Evolutionary conservation across 2,329 filamentous ascomycete genomes (phyloP), one percentile per base, ranked within the genome.

Genomic region (Fusarium papillatum): DNA sequence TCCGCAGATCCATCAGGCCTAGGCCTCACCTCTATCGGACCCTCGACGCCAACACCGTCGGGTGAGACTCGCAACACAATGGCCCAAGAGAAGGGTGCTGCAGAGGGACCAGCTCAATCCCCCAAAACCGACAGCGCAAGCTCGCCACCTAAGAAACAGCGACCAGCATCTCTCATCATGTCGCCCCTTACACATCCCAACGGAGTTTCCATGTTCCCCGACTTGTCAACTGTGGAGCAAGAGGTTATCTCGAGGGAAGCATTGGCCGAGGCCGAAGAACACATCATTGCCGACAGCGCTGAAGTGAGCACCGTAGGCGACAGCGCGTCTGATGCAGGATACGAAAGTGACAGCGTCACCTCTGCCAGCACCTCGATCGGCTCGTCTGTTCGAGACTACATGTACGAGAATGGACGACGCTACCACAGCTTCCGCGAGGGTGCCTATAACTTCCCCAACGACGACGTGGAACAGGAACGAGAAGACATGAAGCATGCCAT

Each of bases 381-480:
- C 53, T 86, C 84, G 4, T 83, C 82, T 43, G 83, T 90, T 29
- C 82, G 87, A 53, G 86, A 91, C 71, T 91, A 89, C 74, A 83
- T 85, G 61, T 86, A 84, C 68, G 89, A 91, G 76, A 90, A 92
- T 77, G 90, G 90, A n/a, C 85, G 90, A 29, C 85, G 90, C 31
- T 92, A 92, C 70, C 90, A 91, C 76, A 85, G 85, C 50, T 90
- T 89, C 77, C 84, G 88, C 22, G 88, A 89, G 68, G 89, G 89
- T 8, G 78, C 81, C 14, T 92, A 92, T 76, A 88, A 88, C 66
- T 90, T 91, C 62, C 90, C 90, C 31, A 92, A 91, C 67, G 90
- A 92, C 71, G 90, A 91, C 61, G 82, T 86, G 7, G 90, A 92
- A 81, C 89, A 91, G 78, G 89, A 91, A 74, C 83, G 89, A 43